Evolutionary conservation across 192 early-diverging fungal genomes (phyloP).

Genomic region (Gaertneriomyces semiglobifer): DNA sequence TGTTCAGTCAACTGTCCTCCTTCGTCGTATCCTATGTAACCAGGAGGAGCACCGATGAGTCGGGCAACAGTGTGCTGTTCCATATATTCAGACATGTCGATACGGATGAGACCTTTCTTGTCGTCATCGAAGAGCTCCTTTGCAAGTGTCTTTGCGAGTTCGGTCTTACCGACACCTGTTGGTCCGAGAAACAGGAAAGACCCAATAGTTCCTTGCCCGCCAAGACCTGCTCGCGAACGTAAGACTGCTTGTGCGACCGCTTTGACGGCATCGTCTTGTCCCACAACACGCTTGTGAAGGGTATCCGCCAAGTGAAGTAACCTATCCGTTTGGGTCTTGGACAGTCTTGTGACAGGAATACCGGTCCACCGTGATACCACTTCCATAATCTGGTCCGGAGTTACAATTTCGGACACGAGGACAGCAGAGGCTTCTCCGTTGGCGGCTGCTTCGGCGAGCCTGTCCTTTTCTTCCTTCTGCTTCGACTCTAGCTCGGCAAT

Average conservation of each 20-base stretch:
- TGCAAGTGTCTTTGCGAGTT: slow-evolving; percentile 54
- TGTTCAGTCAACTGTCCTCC: slow-evolving; percentile 95
- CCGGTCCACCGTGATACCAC: slow-evolving; percentile 95
- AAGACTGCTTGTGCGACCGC: slow-evolving; percentile 90
- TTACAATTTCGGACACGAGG: slow-evolving; percentile 82
- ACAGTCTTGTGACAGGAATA: slow-evolving; percentile 87
- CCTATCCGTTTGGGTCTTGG: slow-evolving; percentile 81
- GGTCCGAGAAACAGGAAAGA: slow-evolving; percentile 96
- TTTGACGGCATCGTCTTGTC: slow-evolving; percentile 86
- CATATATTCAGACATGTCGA: slow-evolving; percentile 99
- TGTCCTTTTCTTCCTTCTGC: slow-evolving; percentile 63
- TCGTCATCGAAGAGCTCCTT: slow-evolving; percentile 96
- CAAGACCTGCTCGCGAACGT: slow-evolving; percentile 84
- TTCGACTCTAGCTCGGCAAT: slow-evolving; percentile 69
- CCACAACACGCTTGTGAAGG: slow-evolving; percentile 84
- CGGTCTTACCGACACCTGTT: slow-evolving; percentile 91
- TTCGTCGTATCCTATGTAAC: slow-evolving; percentile 95
- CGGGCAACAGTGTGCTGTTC: slow-evolving; percentile 82
- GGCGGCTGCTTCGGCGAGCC: slow-evolving; percentile 41
- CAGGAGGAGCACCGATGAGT: slow-evolving; percentile 92
- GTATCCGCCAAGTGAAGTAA: slow-evolving; percentile 72
- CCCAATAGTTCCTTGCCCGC: slow-evolving; percentile 73
- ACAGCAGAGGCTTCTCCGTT: slow-evolving; percentile 32
- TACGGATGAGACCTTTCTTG: slow-evolving; percentile 88
- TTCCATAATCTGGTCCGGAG: slow-evolving; percentile 89